phyloP scores from a whole-genome alignment of 2,329 filamentous ascomycete genomes.

The Pyricularia grisea region DNA sequence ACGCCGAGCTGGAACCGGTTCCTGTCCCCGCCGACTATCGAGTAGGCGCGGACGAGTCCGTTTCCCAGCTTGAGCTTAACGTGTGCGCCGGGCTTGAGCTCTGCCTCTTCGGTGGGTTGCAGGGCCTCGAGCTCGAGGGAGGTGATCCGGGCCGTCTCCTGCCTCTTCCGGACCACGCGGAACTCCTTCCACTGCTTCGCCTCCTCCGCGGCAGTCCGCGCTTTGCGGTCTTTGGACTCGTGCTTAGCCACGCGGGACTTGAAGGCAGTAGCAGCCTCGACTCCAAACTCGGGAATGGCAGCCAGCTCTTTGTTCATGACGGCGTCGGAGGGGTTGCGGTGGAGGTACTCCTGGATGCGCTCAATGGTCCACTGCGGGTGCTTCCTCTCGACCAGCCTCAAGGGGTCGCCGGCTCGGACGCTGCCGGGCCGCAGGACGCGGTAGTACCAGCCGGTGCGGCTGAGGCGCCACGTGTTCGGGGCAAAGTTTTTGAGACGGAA shows the following conservation, averaged over 20 bases:
- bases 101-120: conserved; percentile 20
- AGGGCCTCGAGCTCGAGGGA: conserved; percentile 43
- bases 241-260: conserved; percentile 38
- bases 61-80: conserved; percentile 47
- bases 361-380: conserved; percentile 55
- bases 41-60: conserved; percentile 49
- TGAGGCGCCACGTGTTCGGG: conserved; percentile 42
- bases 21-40: conserved; percentile 37
- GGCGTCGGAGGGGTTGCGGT: conserved; percentile 39
- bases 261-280: conserved; percentile 39
- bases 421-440: conserved; percentile 46
- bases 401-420: conserved; percentile 45
- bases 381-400: conserved; percentile 43
- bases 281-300: conserved; percentile 38
- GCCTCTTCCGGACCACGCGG: conserved; percentile 36
- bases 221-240: conserved; percentile 15
- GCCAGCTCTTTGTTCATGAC: conserved; percentile 44
- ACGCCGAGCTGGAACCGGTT: conserved; percentile 48
- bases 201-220: conserved; percentile 16
- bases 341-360: conserved; percentile 52
- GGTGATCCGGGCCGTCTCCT: conserved; percentile 38
- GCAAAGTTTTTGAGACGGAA: conserved; percentile 56
- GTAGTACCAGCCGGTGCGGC: conserved; percentile 59
- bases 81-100: conserved; percentile 37
- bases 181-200: conserved; percentile 31